Base-by-base conservation (phyloP, 768 basidiomycete species). In the Holtermannia corniformis region DNA sequence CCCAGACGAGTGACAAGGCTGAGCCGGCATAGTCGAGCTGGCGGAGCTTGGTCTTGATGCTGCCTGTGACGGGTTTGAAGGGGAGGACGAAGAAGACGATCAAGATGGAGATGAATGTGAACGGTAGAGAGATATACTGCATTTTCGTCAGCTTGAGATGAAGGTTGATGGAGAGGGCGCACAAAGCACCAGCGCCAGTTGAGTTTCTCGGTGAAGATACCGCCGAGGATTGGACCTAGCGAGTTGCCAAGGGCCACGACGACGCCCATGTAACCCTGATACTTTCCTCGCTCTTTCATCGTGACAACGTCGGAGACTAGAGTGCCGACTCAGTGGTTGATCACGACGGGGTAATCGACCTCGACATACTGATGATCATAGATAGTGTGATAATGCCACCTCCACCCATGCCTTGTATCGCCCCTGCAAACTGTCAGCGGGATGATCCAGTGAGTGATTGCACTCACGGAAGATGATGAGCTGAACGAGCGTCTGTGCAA, bases 111-210 rank as follows among this genome's bases (percentile, higher is more conserved):
- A 72, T 61, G 12, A 78, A 67, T 0, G 82, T 80, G 2, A 83
- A 62, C 0, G 84, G 84, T 1, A 86, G 74, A 21, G 79, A 82
- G 44, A 86, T 76, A 81, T 83, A 85, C 57, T 67, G 54, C 3
- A 20, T 20, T 21, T 40, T 24, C 49, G 49, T 53, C 41, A 57
- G 20, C 44, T 26, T 16, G 19, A 43, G 21, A 1, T 47, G 23
- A 26, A 2, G 24, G 25, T 56, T 37, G 32, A 37, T 7, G 32
- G 32, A 7, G 10, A 7, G 32, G 16, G 16, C 32, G 32, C 45
- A 64, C 65, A 67, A 84, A 84, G 63, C 83, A 84, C 84, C 84
- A 85, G 27, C 78, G 73, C 84, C 84, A 85, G 47, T 77, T 77
- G 3, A 76, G 80, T 49, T 78, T 80, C 64, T 85, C 75, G 2